These are phyloP conservation scores for Haplosporangium gracile DNA, from an alignment of 192 early-diverging fungal genomes.

Conservation along the genomic window DNA sequence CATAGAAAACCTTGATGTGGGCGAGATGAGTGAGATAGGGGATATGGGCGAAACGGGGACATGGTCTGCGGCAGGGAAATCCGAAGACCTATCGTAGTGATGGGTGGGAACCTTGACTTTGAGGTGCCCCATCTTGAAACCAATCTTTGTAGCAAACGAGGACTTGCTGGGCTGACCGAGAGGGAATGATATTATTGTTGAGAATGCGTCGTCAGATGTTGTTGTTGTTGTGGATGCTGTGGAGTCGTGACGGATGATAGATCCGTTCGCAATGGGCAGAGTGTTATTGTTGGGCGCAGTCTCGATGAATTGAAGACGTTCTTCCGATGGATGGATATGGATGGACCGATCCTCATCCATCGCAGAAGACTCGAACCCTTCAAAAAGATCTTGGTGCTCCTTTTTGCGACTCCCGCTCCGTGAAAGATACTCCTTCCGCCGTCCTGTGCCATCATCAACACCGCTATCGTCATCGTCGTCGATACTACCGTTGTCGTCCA, in stretches of 20 bases:
- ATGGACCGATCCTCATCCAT: slow-evolving; percentile 19
- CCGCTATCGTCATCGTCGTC: slow-evolving; percentile 1
- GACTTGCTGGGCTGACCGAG: neutral
- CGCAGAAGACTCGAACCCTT: slow-evolving; percentile 46
- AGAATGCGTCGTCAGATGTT: neutral
- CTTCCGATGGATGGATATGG: neutral
- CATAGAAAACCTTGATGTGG: neutral
- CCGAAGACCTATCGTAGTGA: neutral
- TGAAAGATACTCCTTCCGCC: neutral
- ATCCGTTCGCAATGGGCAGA: neutral
- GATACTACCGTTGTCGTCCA: neutral
- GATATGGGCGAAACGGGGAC: slow-evolving; percentile 27
- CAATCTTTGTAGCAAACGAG: slow-evolving; percentile 20
- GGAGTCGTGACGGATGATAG: neutral
- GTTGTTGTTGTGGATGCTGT: neutral
- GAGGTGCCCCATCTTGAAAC: slow-evolving; percentile 24
- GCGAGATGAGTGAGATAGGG: slow-evolving; percentile 45
- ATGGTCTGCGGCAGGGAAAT: neutral
- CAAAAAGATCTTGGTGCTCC: slow-evolving; percentile 22
- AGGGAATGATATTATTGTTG: neutral
- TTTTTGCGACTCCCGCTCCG: neutral
- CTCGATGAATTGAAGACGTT: neutral
- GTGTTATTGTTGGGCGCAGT: neutral
- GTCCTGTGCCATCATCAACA: neutral
- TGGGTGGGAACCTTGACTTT: slow-evolving; percentile 37